Conservation (phyloP, 148 eudicot species). For the Nepenthes gracilis region DNA sequence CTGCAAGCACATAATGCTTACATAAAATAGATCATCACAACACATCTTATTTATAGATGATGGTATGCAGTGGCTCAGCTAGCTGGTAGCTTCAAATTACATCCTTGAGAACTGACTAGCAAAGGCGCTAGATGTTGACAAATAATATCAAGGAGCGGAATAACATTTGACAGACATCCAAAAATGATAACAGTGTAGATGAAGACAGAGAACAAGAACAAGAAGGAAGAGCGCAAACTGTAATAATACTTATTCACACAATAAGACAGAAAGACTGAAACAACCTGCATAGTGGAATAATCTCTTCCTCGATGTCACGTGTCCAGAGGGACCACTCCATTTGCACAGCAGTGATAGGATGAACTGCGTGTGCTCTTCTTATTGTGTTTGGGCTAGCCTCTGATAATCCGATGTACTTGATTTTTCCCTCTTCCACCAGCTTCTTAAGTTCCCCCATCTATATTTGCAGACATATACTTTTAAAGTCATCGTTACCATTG, state of each 20-base stretch:
- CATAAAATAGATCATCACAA: too few relatives aligned
- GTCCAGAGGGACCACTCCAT: slow-evolving; percentile 73
- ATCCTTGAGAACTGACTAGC: too few relatives aligned
- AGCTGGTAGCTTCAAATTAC: too few relatives aligned
- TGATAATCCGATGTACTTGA: slow-evolving; percentile 58
- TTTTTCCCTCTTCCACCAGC: slow-evolving; percentile 72
- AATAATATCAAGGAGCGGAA: too few relatives aligned
- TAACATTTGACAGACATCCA: too few relatives aligned
- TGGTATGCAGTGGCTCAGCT: too few relatives aligned
- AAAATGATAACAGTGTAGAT: too few relatives aligned
- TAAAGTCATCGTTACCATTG: too few relatives aligned
- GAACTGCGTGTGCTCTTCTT: slow-evolving; percentile 67
- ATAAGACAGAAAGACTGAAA: neutral
- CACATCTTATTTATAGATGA: too few relatives aligned
- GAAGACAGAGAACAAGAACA: too few relatives aligned
- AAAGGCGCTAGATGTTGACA: too few relatives aligned
- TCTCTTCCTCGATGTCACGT: slow-evolving; percentile 62
- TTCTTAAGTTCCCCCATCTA: slow-evolving; percentile 71
- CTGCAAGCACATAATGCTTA: slow-evolving; percentile 13
- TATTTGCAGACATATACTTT: neutral
- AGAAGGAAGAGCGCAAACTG: too few relatives aligned
- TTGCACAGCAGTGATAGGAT: slow-evolving; percentile 63
- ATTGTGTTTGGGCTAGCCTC: slow-evolving; percentile 63
- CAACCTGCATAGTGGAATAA: slow-evolving; percentile 69
- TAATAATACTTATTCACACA: neutral